Base-by-base conservation (phyloP, 2,329 filamentous ascomycete species). In the Fusarium concolor region DNA sequence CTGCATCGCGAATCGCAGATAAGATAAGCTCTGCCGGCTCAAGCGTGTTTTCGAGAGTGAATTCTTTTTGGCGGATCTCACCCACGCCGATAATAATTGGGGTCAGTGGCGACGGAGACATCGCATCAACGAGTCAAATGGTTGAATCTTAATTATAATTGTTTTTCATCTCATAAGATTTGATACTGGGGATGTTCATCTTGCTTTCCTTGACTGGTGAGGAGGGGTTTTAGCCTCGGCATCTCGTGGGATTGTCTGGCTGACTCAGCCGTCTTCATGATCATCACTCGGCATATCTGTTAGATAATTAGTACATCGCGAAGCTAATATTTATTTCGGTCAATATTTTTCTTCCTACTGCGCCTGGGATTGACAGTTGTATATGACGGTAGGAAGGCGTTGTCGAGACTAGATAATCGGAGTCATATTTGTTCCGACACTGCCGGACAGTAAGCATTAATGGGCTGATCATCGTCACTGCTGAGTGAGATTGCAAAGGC, bases 11-110 rank as follows among this genome's bases (percentile, higher is more conserved):
- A 29, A 89, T 85, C 2, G 89, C 86, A 58, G 84, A 78, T 15
- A 86, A 75, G 77, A 91, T 91, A 7, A 91, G 76, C 22, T 84
- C 76, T 4, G 86, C 79, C 0, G 89, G 89, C 71, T 91, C 88
- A 28, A 84, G 80, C 10, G 87, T 86, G 74, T 87, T 82, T 15
- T 74, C 56, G 2, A 66, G 18, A 3, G 50, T 46, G 62, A 83
- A 77, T 6, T 86, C 86, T 47, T 83, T 82, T 73, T 91, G 90
- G 61, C 86, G 84, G 63, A 89, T 76, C 71, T 91, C 89, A 55
- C 83, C 88, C 0, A 90, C 85, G 29, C 88, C 89, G 49, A 91
- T 81, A 28, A 91, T 84, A 22, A 91, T 78, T 1, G 89, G 89
- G 2, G 60, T 56, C 6, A 20, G 15, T 5, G 31, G 7, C 3